These are phyloP conservation scores for Pseudogymnoascus sp. DNA, from an alignment of 2,329 filamentous ascomycete genomes.

Conservation along the genomic window DNA sequence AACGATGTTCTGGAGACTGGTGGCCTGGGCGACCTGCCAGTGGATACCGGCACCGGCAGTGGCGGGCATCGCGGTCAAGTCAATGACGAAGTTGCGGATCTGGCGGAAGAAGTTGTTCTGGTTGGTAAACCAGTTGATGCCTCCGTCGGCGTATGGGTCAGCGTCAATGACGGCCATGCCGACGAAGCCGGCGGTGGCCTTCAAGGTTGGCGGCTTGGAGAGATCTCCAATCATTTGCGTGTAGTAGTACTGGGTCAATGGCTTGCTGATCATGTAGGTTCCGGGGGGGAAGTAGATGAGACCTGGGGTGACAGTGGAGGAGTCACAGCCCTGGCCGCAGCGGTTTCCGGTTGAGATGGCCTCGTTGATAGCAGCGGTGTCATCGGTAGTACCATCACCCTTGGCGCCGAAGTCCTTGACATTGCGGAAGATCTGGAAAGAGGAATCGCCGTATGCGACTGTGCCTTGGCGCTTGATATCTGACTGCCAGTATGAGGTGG, in stretches of 20 bases:
- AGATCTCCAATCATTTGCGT: conserved; percentile 86
- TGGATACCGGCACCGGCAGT: conserved; percentile 62
- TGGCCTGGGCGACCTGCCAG: conserved; percentile 81
- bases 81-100: conserved; percentile 73
- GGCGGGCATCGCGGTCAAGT: conserved; percentile 57
- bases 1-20: conserved; percentile 69
- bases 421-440: conserved; percentile 69
- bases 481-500: conserved; percentile 23
- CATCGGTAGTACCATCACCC: conserved; percentile 61
- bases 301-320: conserved; percentile 72
- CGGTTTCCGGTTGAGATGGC: conserved; percentile 71
- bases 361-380: conserved; percentile 77
- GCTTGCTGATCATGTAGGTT: conserved; percentile 71
- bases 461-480: conserved; percentile 26
- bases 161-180: conserved; percentile 88
- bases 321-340: conserved; percentile 76
- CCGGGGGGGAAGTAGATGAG: conserved; percentile 88
- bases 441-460: conserved; percentile 30
- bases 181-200: conserved; percentile 60
- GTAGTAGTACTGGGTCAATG: conserved; percentile 83
- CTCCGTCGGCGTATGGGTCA: conserved; percentile 67
- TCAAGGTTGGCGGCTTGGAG: conserved; percentile 61
- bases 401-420: conserved; percentile 67
- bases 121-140: conserved; percentile 70
- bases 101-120: conserved; percentile 79